Evolutionary conservation across 768 basidiomycete genomes (phyloP).

Genomic region (Lentinula raphanica): DNA sequence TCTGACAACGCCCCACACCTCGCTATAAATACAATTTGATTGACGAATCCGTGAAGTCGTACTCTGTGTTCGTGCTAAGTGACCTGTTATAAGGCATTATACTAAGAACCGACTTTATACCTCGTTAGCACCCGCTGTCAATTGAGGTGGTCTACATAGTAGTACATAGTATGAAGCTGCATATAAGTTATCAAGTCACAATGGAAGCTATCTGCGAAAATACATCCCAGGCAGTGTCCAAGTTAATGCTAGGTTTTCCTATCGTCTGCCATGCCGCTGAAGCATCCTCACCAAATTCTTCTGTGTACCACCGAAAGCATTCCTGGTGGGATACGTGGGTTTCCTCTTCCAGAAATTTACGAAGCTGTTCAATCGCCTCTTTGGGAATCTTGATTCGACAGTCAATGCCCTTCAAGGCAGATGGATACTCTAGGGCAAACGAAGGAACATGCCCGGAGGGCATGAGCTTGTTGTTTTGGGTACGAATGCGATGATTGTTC

Average conservation of each 20-base stretch:
- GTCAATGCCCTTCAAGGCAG: conserved; percentile 9
- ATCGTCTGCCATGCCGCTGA: not conserved
- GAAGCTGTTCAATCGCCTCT: conserved; percentile 7
- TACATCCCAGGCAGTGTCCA: not conserved
- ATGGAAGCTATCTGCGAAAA: not conserved
- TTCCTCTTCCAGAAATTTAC: conserved; percentile 4
- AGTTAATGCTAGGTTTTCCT: not conserved
- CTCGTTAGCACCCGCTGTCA: too few relatives aligned
- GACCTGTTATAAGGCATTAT: too few relatives aligned
- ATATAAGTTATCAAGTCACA: not conserved
- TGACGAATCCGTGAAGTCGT: too few relatives aligned
- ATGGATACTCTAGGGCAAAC: conserved; percentile 7
- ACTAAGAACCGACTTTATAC: too few relatives aligned
- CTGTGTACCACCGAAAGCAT: not conserved
- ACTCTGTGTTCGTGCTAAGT: too few relatives aligned
- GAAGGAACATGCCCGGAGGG: conserved; percentile 16
- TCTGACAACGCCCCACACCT: too few relatives aligned
- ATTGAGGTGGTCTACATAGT: too few relatives aligned
- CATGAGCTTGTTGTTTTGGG: conserved; percentile 15
- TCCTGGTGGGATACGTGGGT: not conserved
- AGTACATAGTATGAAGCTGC: too few relatives aligned
- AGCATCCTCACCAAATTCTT: not conserved
- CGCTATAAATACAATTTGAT: too few relatives aligned
- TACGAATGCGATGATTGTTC: conserved; percentile 17
- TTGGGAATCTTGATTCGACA: conserved; percentile 9